Evolutionary conservation across 1,284 basidiomycete species (phyloP), one percentile per base, ranked within the genome.

Genomic region (Cutaneotrichosporon daszewskae): DNA sequence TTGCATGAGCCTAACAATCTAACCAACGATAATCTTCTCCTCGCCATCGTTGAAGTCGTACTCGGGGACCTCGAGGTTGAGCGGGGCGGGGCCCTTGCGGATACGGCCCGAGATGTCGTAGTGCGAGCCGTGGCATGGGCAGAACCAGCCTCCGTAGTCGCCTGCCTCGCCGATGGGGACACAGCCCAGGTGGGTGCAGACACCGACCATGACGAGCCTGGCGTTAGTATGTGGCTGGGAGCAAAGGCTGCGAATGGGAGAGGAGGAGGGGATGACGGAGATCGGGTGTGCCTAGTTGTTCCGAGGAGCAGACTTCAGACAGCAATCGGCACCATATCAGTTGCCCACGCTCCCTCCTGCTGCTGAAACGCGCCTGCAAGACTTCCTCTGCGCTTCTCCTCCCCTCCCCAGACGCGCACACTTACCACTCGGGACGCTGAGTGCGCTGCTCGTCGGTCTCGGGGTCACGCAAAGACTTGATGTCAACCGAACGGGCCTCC

Each of bases 111-210:
- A 72, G 45, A 71, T 69, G 54, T 72, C 87, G 74, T 97, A 95
- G 72, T 97, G 92, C 47, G 92, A 97, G 70, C 95, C 94, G 74
- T 98, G 94, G 78, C 90, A 95, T 44, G 88, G 88, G 77, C 87
- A 91, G 82, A 94, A 94, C 91, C 91, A 96, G 74, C 91, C 94
- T 75, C 92, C 92, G 69, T 79, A 99, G 74, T 98, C 94, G 72
- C 94, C 92, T 50, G 91, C 85, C 75, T 97, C 91, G 59, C 88
- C 87, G 58, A 99, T 97, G 54, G 95, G 95, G 42, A 99, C 95
- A 77, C 95, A 99, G 72, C 95, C 94, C 56, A 98, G 76, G 76
- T 99, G 95, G 32, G 95, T 98, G 82, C 94, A 96, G 51, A 96
- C 90, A 67, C 91, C 91, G 42, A 95, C 74, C 91, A 95, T 95